Evolutionary conservation across 805 yeast genomes (phyloP).

Genomic region (Candida khao-thaluensis): DNA sequence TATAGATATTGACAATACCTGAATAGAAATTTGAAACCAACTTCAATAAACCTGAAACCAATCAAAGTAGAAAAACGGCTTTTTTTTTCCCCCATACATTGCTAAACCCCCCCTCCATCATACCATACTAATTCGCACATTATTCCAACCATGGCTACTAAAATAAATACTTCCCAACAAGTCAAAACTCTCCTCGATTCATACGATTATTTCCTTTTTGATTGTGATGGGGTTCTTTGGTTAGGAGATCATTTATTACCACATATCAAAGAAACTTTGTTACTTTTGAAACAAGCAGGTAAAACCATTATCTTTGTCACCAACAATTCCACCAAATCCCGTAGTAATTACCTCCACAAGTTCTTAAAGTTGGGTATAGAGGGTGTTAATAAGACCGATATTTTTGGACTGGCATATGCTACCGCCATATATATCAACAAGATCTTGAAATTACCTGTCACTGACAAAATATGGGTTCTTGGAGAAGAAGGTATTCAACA

Average conservation of each 20-base stretch:
- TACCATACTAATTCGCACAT: no score
- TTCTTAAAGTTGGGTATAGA: constrained; percentile 60
- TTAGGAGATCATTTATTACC: constrained; percentile 81
- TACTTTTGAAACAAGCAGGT: constrained; percentile 49
- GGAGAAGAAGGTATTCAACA: constrained; percentile 86
- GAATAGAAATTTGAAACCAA: no score
- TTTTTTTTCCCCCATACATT: no score
- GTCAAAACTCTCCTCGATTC: constrained; percentile 55
- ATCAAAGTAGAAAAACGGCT: no score
- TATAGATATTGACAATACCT: no score
- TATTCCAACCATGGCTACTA: no score
- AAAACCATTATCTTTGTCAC: constrained; percentile 88
- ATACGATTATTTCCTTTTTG: constrained; percentile 87
- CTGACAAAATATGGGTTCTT: constrained; percentile 80
- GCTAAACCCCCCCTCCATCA: no score
- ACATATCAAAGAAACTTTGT: constrained; percentile 70
- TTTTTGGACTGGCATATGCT: constrained; percentile 91
- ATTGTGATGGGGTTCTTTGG: constrained; percentile 98
- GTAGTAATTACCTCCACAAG: constrained; percentile 72
- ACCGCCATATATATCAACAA: constrained; percentile 81
- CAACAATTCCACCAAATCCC: constrained; percentile 90
- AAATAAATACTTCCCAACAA: constrained; percentile 28
- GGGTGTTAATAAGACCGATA: constrained; percentile 55
- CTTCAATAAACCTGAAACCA: no score
- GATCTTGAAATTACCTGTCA: constrained; percentile 70